These are phyloP conservation scores for Colletotrichum falcatum DNA, from an alignment of 2,329 filamentous ascomycete genomes.

Conservation along the genomic window DNA sequence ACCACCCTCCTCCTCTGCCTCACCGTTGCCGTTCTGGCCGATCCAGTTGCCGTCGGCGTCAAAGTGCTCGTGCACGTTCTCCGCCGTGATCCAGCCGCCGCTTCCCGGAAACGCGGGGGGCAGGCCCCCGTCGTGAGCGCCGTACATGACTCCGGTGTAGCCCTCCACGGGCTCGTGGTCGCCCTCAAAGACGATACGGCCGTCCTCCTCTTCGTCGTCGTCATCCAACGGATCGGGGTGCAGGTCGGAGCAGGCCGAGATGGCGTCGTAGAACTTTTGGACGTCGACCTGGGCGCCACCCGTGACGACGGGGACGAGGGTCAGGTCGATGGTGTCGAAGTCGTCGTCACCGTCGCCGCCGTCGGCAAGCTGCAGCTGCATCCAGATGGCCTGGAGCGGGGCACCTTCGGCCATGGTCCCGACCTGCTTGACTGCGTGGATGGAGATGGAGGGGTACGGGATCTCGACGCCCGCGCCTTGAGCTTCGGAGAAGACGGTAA, in stretches of 20 bases:
- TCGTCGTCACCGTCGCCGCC: constrained; percentile 67
- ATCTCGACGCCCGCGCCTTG: constrained; percentile 73
- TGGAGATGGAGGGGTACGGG: constrained; percentile 79
- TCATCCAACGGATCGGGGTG: constrained; percentile 76
- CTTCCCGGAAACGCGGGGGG: constrained; percentile 80
- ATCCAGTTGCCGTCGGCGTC: constrained; percentile 86
- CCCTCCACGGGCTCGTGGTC: constrained; percentile 68
- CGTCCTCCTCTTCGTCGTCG: constrained; percentile 68
- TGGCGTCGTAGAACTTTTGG: constrained; percentile 72
- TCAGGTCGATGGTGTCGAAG: constrained; percentile 75
- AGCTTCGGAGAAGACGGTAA: constrained; percentile 73
- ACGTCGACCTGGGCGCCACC: constrained; percentile 45
- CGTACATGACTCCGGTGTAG: constrained; percentile 65
- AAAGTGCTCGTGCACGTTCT: constrained; percentile 88
- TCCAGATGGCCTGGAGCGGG: constrained; percentile 67
- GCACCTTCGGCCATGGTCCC: constrained; percentile 52
- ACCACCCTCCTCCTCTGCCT: constrained; percentile 51
- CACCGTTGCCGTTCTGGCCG: constrained; percentile 52
- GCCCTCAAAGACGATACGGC: constrained; percentile 69
- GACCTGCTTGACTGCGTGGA: constrained; percentile 78
- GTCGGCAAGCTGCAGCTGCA: constrained; percentile 75
- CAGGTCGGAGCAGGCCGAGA: constrained; percentile 80
- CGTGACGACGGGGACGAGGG: constrained; percentile 65
- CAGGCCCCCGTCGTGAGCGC: constrained; percentile 61
- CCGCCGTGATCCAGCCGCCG: constrained; percentile 88